Evolutionary conservation across 768 basidiomycete genomes (phyloP), one percentile per base, ranked within the genome.

Genomic region (Melanogaster broomeanus): DNA sequence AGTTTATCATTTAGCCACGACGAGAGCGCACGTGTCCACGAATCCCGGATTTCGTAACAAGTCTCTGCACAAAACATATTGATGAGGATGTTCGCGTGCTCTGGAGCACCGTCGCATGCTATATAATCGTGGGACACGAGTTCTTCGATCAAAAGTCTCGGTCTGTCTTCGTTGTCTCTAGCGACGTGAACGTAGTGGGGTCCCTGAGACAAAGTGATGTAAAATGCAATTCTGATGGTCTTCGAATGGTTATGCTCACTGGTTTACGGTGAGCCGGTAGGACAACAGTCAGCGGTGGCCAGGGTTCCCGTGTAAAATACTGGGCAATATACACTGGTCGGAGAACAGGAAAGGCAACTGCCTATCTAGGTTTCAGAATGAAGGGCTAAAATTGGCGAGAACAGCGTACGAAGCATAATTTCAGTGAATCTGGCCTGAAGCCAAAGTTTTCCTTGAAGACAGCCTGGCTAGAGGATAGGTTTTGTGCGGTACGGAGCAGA

Each of bases 301-400:
- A 68, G 24, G 61, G 64, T 13, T 60, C 49, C 6, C 51, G 40
- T 7, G 65, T 57, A 44, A 75, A 58, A 59, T 84, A 87, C 56
- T 77, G 77, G 18, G 73, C 75, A 10, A 87, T 68, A 65, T 87
- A 88, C 5, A 85, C 61, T 5, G 85, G 85, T n/a, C 87, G 63
- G 19, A 87, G 73, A 28, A 87, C 69, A 3, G 85, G 85, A 55
- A 81, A 84, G 33, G 78, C 82, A 21, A 83, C 77, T 18, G 80
- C 69, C 84, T 84, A 57, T 48, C 35, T 24, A 52, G 47, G 46
- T 31, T 38, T 60, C 28, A 49, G 49, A 42, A 45, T 42, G 22
- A 31, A 44, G 5, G 42, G 30, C 62, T 19, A 27, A 31, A 40
- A 12, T 12, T 16, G 35, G 40, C 18, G 35, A 54, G 43, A 39